Evolutionary conservation across 768 basidiomycete genomes (phyloP), one percentile per base, ranked within the genome.

Genomic region (Rubroboletus pulcherrimus): DNA sequence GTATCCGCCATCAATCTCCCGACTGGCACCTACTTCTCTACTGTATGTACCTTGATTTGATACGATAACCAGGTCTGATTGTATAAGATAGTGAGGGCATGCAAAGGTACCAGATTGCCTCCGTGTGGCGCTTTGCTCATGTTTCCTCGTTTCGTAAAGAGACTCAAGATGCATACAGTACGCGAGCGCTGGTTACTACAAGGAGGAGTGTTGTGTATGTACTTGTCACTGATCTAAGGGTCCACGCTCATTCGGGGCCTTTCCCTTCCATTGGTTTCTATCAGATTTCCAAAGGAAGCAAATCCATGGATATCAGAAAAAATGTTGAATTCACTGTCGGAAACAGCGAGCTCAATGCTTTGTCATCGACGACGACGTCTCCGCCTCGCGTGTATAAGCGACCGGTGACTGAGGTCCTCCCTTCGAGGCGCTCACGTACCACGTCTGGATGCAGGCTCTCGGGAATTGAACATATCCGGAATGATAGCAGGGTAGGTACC

Each of bases 51-150:
- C 26, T 39, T 29, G 43, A 33, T 43, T 3, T 9, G 41, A 9
- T 24, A 44, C 5, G 43, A 29, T 30, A 10, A 9, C 29, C 29
- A 44, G 10, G 37, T 38, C 11, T 14, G 29, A 10, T 10, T n/a
- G 44, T 31, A 21, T 47, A 24, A 33, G 10, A 15, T 39, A 34
- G 17, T 21, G 30, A 30, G 15, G 43, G 24, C n/a, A 38, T 11
- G 14, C 31, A n/a, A 45, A 49, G 62, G 41, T 15, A 47, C 59
- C 33, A 59, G 57, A 67, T 67, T 55, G 37, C 53, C 56, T 58
- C 66, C 58, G 59, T 45, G 57, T 54, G 56, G 54, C 56, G 55
- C 29, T 51, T 39, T 39, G 30, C 19, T 40, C 47, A 43, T 40
- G 35, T 50, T 39, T 50, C 38, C 4, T 26, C 29, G 11, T 51